phyloP scores from a whole-genome alignment of 139 green algal species.

The Chlorella sp. region DNA sequence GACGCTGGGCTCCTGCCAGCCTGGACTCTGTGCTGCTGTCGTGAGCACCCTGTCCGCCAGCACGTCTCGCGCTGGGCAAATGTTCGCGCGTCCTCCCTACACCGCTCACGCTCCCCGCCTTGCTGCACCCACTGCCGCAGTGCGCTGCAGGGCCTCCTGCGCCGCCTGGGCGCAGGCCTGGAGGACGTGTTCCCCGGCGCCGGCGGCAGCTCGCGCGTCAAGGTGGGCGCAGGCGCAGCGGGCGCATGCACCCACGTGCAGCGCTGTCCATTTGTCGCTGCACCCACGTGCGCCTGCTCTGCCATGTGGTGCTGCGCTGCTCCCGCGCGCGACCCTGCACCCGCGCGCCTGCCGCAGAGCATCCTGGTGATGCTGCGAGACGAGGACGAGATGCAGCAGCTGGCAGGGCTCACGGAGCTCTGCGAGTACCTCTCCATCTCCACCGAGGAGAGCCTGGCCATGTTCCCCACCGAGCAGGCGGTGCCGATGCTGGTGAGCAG shows the following conservation, averaged over 20 bases:
- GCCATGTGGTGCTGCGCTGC: not conserved
- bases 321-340: not conserved
- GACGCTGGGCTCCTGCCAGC: no score
- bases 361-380: constrained; percentile 77
- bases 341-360: constrained; percentile 40
- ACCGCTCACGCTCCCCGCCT: no score
- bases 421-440: constrained; percentile 92
- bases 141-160: constrained; percentile 81
- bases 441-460: constrained; percentile 82
- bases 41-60: no score
- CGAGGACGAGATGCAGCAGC: constrained; percentile 75
- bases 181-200: constrained; percentile 72
- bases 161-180: constrained; percentile 83
- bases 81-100: no score
- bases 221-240: constrained; percentile 40
- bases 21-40: no score
- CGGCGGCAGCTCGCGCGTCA: constrained; percentile 55
- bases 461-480: constrained; percentile 83
- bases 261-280: not conserved
- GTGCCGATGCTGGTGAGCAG: constrained; percentile 83
- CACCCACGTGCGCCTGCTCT: not conserved
- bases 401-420: constrained; percentile 84
- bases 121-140: constrained; percentile 21
- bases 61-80: no score
- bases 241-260: not conserved